Evolutionary conservation across 352 stramenopile genomes (phyloP).

Genomic region (Pythium scleroteichum): DNA sequence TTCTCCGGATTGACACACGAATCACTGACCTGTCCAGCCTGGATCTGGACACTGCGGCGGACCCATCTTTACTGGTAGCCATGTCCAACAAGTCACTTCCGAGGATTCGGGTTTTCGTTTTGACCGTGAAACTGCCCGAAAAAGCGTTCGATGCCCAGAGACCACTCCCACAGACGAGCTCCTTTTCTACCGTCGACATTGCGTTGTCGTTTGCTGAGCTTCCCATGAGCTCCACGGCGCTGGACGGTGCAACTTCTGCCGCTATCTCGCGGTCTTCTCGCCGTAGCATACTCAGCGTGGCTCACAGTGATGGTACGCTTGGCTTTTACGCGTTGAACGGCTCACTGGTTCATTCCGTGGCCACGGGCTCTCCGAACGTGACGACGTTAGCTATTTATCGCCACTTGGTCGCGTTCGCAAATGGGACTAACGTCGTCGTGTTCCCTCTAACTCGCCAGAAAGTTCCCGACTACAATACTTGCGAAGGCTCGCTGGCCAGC

Average conservation of each 20-base stretch:
- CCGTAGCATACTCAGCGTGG: conserved; percentile 29
- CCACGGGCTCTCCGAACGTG: conserved; percentile 25
- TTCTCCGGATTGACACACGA: conserved; percentile 31
- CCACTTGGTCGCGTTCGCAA: conserved; percentile 46
- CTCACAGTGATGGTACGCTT: conserved; percentile 9
- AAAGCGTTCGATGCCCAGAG: too few species aligned
- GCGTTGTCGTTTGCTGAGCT: background rate
- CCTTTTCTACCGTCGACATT: background rate
- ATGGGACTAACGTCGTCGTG: conserved; percentile 32
- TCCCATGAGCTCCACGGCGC: background rate
- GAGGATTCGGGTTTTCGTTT: too few species aligned
- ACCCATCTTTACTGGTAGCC: conserved; percentile 18
- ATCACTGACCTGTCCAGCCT: conserved; percentile 27
- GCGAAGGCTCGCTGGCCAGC: conserved; percentile 36
- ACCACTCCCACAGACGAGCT: too few species aligned
- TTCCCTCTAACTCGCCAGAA: conserved; percentile 35
- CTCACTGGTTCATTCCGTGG: conserved; percentile 40
- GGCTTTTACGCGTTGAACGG: conserved; percentile 48
- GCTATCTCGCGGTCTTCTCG: conserved; percentile 20
- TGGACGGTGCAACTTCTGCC: background rate
- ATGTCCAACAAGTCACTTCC: background rate
- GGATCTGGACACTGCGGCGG: conserved; percentile 17
- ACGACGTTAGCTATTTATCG: conserved; percentile 34
- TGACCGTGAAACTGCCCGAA: too few species aligned
- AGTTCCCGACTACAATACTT: conserved; percentile 34